Evolutionary conservation across 2,329 filamentous ascomycete species (phyloP), one percentile per base, ranked within the genome.

Genomic region (Talaromyces marneffei): DNA sequence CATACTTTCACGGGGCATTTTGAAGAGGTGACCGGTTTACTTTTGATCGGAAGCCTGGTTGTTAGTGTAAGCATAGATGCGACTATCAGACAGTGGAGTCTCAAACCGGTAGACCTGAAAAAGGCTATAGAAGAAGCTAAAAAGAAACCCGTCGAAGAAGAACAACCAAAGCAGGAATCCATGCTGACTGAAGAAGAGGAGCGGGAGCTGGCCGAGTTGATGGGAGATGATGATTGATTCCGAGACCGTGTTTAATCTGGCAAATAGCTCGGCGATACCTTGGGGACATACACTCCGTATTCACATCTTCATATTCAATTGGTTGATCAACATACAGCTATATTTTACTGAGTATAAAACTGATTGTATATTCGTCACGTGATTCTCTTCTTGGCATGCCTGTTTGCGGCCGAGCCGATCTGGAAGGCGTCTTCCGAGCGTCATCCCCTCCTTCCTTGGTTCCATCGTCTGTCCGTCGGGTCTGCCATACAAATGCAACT

Each of bases 61-160:
- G 85, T 90, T 65, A 97, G 92, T 72, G 89, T 94, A 59, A 87
- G 90, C 65, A 95, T 97, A 67, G 94, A 99, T 76, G 89, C 87
- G 2, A 97, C 94, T 0, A 82, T 97, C 40, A 85, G 94, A 68
- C 85, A 83, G 59, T 99, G 94, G 94, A 86, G 87, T 12, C 77
- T 97, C 57, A 82, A 81, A 55, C 85, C 83, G 29, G 73, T 75
- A 48, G 85, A 86, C 48, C 75, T 90, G 60, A 82, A 85, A 66
- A 81, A 77, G 63, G 83, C 83, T 31, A 74, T 81, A 48, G 80
- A 85, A 64, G 80, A 82, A 66, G 77, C 72, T 2, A 70, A 71
- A 63, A 73, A 74, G 44, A 68, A 78, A 29, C 74, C 79, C 60
- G 74, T 78, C 48, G 74, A 79, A 57, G 75, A 80, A 56, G 71